Evolutionary conservation across 306 rosid genomes (phyloP), one percentile per base, ranked within the genome.

Genomic region (Quercus cerris): DNA sequence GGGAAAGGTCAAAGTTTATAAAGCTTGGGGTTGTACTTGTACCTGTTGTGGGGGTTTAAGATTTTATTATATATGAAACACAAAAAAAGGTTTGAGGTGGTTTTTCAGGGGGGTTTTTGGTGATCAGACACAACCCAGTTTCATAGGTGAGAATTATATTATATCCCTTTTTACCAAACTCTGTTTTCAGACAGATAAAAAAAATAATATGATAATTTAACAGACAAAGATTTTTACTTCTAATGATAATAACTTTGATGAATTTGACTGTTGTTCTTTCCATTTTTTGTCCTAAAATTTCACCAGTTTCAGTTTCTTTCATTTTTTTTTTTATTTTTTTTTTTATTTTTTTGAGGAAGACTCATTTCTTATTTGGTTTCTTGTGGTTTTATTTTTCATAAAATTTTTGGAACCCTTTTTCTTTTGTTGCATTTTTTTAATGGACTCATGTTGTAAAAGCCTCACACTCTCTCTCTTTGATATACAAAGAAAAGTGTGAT

Each of bases 11-110:
- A 81, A 84, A 88, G 62, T 22, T 84, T 82, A 72, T 57, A 86
- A 76, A 75, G 82, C 64, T 41, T 41, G 46, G 46, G 11, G 46
- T 41, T 41, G 46, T 41, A 41, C 46, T 8, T 41, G 46, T 41
- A 2, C 3, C 6, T 41, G 52, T 61, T 80, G 73, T 70, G 77
- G 90, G 87, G 92, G 94, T 90, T 90, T 88, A 90, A 90, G 88
- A 86, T 41, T 41, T 8, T 41, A 41, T 41, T 41, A 41, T 38
- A 41, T 38, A 8, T 41, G 46, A 41, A 41, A 41, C 46, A 41
- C 46, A 41, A 41, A 77, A 23, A 49, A 31, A 54, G 33, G 44
- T 49, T 80, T 77, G 63, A 49, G 83, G 86, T 86, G 87, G 87
- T 83, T 89, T 49, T 86, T 85, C 83, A 46, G 54, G 84, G 84